These are phyloP conservation scores for Penicillium pulvis DNA, from an alignment of 495 filamentous ascomycete genomes.

Conservation along the genomic window DNA sequence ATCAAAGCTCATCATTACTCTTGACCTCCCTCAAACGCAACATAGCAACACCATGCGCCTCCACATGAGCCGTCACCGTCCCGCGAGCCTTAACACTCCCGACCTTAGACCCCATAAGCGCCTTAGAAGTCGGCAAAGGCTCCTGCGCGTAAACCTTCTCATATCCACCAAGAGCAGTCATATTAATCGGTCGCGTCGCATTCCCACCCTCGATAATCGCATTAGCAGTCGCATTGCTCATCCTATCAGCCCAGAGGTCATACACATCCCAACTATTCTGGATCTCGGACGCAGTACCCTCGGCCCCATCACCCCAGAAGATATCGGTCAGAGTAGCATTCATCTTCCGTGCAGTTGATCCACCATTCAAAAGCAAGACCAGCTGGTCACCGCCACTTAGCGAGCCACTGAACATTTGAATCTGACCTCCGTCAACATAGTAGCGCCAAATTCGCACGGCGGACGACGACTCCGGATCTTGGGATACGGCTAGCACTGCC, in stretches of 20 bases:
- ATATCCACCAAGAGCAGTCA: constrained; percentile 39
- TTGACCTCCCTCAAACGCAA: constrained; percentile 46
- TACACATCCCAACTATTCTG: constrained; percentile 52
- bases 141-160: constrained; percentile 39
- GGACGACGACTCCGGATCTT: constrained; percentile 41
- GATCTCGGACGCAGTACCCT: constrained; percentile 39
- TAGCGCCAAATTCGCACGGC: constrained; percentile 45
- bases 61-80: constrained; percentile 40
- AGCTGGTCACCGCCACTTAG: constrained; percentile 48
- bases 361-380: constrained; percentile 52
- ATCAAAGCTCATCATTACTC: constrained; percentile 49
- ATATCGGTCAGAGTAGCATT: constrained; percentile 56
- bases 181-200: constrained; percentile 33
- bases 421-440: constrained; percentile 39
- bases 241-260: constrained; percentile 59
- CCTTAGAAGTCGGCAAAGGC: constrained; percentile 30
- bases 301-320: constrained; percentile 49
- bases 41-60: constrained; percentile 47
- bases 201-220: constrained; percentile 40
- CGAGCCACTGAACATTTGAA: constrained; percentile 51
- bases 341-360: constrained; percentile 41
- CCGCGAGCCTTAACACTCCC: constrained; percentile 40
- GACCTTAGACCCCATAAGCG: constrained; percentile 46
- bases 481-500: constrained; percentile 48
- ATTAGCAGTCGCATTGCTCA: constrained; percentile 45